Base-by-base conservation (phyloP, 345 rosid genomes). In the Crucihimalaya himalaica region DNA sequence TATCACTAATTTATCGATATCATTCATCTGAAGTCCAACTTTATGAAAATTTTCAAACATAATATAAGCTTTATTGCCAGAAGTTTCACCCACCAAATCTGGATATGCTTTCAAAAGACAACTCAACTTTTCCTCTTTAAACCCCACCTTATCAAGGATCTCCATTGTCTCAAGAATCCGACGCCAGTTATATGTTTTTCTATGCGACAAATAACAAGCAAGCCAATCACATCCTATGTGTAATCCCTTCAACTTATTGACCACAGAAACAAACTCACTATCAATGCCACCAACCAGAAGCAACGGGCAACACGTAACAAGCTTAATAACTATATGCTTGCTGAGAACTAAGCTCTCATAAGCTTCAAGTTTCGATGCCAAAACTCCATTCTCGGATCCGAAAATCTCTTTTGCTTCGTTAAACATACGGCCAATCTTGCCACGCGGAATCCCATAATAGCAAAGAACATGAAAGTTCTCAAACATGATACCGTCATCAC, bases 391-490 rank as follows among this genome's bases (percentile, higher is more conserved):
- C 42, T 84, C 83, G 40, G 82, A 83, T 47, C 34, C 28, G 11
- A 89, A 91, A 80, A 88, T 69, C 66, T 86, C 88, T 43, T 65
- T 58, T 8, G 92, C 92, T 57, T 84, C 84, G 78, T 59, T 83
- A 73, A 69, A 88, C 4, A 91, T 77, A 72, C 68, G 80, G 19
- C 97, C 97, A 19, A 91, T 86, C 81, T 80, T 80, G 62, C 77
- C 79, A 32, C 85, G 83, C 1, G 84, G 83, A 53, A 93, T 64
- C 15, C 94, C 96, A 68, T 85, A 86, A 34, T 77, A 21, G 71
- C 86, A 91, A 69, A 93, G 80, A 53, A 82, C 87, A 77, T 77
- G 84, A 79, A 80, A 87, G 66, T 93, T 91, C 74, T 83, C 83
- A 43, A 91, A 70, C 83, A 91, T 76, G 51, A 81, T 43, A 29